phyloP scores from a whole-genome alignment of 352 stramenopile species.

The Phytophthora agathidicida region DNA sequence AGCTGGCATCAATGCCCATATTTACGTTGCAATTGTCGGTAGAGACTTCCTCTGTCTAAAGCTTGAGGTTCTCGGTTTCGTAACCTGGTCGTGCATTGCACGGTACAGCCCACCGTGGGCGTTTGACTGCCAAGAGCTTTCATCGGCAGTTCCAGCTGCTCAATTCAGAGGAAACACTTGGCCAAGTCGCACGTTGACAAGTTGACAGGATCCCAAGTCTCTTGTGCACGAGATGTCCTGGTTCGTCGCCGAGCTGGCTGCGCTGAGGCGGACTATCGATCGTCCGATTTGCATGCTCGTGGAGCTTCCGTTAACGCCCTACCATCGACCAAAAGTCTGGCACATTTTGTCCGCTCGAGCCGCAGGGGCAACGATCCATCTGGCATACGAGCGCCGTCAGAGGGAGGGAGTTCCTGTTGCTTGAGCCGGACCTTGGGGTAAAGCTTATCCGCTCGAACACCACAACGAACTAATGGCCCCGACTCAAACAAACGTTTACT shows the following conservation, averaged over 20 bases:
- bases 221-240: background rate
- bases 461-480: slow-evolving; percentile 10
- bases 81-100: too few relatives aligned
- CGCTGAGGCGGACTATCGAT: background rate
- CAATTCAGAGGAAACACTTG: slow-evolving; percentile 25
- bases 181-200: background rate
- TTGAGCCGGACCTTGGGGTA: slow-evolving; percentile 6
- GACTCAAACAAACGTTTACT: slow-evolving; percentile 8
- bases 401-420: background rate
- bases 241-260: background rate
- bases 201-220: background rate
- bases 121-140: background rate
- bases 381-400: too few relatives aligned
- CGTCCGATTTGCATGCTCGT: background rate
- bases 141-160: slow-evolving; percentile 3
- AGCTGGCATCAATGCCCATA: too few relatives aligned
- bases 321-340: too few relatives aligned
- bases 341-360: slow-evolving; percentile 4
- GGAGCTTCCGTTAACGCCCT: too few relatives aligned
- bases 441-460: slow-evolving; percentile 9
- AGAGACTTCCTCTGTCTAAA: too few relatives aligned
- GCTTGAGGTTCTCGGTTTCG: too few relatives aligned
- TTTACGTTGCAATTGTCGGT: too few relatives aligned
- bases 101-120: too few relatives aligned
- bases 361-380: background rate